Conservation (phyloP, 2,329 filamentous ascomycete species). For the Phyllosticta citriasiana region DNA sequence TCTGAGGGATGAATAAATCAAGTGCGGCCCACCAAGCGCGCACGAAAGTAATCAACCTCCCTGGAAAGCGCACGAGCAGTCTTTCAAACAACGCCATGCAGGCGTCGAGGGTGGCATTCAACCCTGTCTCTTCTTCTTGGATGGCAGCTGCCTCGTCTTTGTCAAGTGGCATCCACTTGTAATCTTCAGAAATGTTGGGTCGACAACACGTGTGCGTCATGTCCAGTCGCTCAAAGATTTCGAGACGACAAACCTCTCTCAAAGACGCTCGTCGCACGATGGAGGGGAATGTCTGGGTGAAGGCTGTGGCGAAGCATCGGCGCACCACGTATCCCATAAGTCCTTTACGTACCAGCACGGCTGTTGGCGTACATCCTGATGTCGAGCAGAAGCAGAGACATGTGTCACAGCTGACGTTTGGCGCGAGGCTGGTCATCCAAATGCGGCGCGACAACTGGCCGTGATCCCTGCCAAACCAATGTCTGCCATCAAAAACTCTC, state of each 20-base stretch:
- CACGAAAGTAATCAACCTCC: not conserved
- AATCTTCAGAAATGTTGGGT: too few species aligned
- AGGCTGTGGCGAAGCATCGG: too few species aligned
- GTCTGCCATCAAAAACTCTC: too few species aligned
- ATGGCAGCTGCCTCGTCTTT: not conserved
- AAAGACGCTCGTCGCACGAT: not conserved
- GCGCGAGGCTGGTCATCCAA: too few species aligned
- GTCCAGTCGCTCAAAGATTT: not conserved
- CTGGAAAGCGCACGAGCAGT: not conserved
- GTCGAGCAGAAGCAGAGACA: not conserved
- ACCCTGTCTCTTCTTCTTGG: not conserved
- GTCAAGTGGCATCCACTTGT: not conserved
- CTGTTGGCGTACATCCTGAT: not conserved
- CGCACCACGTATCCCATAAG: not conserved
- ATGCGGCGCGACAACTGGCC: too few species aligned
- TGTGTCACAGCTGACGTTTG: too few species aligned
- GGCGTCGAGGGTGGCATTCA: not conserved
- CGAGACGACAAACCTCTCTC: not conserved
- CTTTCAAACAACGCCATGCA: not conserved
- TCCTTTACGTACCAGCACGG: not conserved
- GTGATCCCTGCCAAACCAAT: too few species aligned
- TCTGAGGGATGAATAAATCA: not conserved
- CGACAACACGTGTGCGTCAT: not conserved
- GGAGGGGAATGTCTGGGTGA: not conserved
- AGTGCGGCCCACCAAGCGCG: not conserved